Evolutionary conservation across 2,329 filamentous ascomycete species (phyloP), one percentile per base, ranked within the genome.

Genomic region (Fusarium temperatum): DNA sequence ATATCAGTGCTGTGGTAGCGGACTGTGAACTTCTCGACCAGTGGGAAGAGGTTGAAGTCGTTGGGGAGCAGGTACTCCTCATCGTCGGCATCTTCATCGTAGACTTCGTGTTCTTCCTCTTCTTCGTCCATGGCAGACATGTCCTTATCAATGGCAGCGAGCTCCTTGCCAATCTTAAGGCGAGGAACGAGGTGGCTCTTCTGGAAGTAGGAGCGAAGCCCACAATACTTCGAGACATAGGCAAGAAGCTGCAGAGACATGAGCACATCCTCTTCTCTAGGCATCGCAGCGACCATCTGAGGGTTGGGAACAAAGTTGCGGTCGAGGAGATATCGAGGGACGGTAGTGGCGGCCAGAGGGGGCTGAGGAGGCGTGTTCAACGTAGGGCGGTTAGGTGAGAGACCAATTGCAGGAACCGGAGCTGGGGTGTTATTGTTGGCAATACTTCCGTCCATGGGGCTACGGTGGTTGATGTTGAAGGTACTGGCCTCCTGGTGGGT

Each of bases 171-270:
- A 76, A 99, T 96, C 82, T 95, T 95, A 57, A 99, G 90, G 73
- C 92, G 93, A 0, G 96, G 96, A 9, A 99, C 96, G 17, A 98
- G 87, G 79, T 99, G 96, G 44, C 95, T 97, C 81, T 93, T 90
- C 80, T 99, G 96, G 82, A 99, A 99, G 82, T 98, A 99, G 9
- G 94, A 92, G 24, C 96, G 91, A 36, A 99, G 89, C 78, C 97
- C 97, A 87, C 96, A 98, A 84, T 99, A 99, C 83, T 99, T 99
- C 30, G 95, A 98, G 64, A 99, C 96, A 81, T 99, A 99, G 22
- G 96, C 96, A 51, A 99, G 89, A 26, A 99, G 89, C 83, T 99
- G 96, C 42, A 99, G 88, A 11, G 96, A 98, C 96, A 99, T 98
- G 73, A 99, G 87, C 6, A 99, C 96, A 79, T 99, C 96, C 82